Percentiles rank a stretch among this genome's conserved stretches.
phyloP scores from a whole-genome alignment of 2,329 filamentous ascomycete genomes.

The Elsinoe australis region DNA sequence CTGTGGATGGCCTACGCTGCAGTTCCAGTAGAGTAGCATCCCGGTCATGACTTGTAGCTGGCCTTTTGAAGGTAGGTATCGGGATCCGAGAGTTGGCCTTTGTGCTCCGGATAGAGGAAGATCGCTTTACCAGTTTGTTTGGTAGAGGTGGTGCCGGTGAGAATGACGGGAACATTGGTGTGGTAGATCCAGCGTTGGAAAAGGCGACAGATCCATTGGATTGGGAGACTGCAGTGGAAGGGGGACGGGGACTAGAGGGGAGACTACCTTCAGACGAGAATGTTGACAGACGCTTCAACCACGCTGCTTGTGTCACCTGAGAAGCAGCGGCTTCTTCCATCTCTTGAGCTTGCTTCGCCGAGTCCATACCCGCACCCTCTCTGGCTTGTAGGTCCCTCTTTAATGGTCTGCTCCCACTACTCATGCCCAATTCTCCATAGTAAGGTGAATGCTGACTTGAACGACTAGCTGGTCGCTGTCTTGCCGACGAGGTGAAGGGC shows the following conservation, averaged over 20 bases:
- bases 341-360: slow-evolving; percentile 6
- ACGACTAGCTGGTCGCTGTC: slow-evolving; percentile 18
- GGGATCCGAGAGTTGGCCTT: slow-evolving; percentile 54
- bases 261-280: slow-evolving; percentile 39
- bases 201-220: slow-evolving; percentile 51
- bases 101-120: slow-evolving; percentile 48
- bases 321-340: slow-evolving; percentile 14
- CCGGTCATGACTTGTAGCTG: slow-evolving; percentile 71
- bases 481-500: slow-evolving; percentile 18
- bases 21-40: slow-evolving; percentile 56
- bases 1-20: slow-evolving; percentile 7
- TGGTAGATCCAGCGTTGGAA: slow-evolving; percentile 48
- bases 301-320: slow-evolving; percentile 48
- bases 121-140: slow-evolving; percentile 73
- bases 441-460: slow-evolving; percentile 12
- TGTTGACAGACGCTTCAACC: slow-evolving; percentile 64
- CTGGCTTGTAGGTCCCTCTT: slow-evolving; percentile 17
- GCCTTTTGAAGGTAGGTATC: slow-evolving; percentile 59
- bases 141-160: slow-evolving; percentile 41
- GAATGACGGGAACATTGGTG: slow-evolving; percentile 50
- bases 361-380: slow-evolving; percentile 15
- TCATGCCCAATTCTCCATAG: slow-evolving; percentile 18
- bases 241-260: slow-evolving; percentile 54
- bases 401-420: slow-evolving; percentile 17
- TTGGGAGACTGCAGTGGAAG: slow-evolving; percentile 57